phyloP scores from a whole-genome alignment of 768 basidiomycete species.

The Leccinum ochraceum region DNA sequence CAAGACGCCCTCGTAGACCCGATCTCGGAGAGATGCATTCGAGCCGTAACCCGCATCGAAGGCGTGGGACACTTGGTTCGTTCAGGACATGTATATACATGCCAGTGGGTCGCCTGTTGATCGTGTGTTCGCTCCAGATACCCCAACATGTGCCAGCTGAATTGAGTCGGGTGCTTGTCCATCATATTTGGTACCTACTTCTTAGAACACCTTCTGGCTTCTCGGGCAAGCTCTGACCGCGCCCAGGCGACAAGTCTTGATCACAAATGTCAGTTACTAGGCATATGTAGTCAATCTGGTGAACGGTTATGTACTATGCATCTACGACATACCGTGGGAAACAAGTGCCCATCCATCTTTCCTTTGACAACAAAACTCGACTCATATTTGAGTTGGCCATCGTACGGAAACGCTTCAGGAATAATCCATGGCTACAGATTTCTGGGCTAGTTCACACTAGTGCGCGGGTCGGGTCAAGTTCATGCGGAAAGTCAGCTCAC shows the following conservation, averaged over 20 bases:
- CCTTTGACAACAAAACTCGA: not conserved
- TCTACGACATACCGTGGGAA: not conserved
- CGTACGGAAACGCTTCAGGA: not conserved
- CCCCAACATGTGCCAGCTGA: slow-evolving; percentile 29
- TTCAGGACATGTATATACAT: not conserved
- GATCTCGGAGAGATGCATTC: slow-evolving; percentile 25
- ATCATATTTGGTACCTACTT: slow-evolving; percentile 18
- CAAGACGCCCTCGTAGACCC: slow-evolving; percentile 36
- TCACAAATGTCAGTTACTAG: too few relatives aligned
- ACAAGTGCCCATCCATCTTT: not conserved
- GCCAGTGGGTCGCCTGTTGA: not conserved
- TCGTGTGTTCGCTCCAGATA: slow-evolving; percentile 15
- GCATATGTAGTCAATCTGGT: too few relatives aligned
- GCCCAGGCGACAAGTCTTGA: not conserved
- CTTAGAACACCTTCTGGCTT: not conserved
- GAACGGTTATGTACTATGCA: too few relatives aligned
- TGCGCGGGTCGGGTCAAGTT: slow-evolving; percentile 37
- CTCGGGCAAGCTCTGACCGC: slow-evolving; percentile 20
- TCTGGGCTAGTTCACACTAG: slow-evolving; percentile 92
- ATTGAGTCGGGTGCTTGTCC: slow-evolving; percentile 27
- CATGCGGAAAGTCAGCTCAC: slow-evolving; percentile 18
- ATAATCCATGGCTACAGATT: slow-evolving; percentile 77
- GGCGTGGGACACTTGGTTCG: slow-evolving; percentile 37
- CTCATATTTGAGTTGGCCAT: too few relatives aligned
- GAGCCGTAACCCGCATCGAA: slow-evolving; percentile 23